Base-by-base conservation (phyloP, 371 early-diverging fungal species). In the Neoconidiobolus thromboides region DNA sequence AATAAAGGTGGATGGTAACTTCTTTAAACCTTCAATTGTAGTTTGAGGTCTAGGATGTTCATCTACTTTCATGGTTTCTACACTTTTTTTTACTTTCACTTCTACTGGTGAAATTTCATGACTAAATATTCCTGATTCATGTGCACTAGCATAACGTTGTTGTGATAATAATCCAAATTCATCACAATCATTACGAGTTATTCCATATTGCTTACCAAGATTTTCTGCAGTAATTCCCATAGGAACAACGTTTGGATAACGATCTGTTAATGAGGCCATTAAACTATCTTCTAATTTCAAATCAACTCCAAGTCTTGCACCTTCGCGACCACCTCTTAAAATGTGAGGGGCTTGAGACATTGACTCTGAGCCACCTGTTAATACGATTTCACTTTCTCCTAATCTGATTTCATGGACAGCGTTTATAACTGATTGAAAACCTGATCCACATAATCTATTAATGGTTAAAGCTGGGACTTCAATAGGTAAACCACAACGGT, bases 161-260 rank as follows among this genome's bases (percentile, higher is more conserved):
- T 97, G 96, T 63, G 84, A 80, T 52, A 67, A 61, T 6, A 89
- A 69, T 7, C 94, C 94, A 67, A 77, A 94, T 48, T 77, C 76
- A 69, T 98, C 98, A 68, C 86, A 87, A n/a, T 87, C 80, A 60
- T 79, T 69, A 43, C 92, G 83, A 2, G 86, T 76, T 58, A 98
- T 80, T 55, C 73, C 70, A 76, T 91, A 86, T 73, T 88, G 69
- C 43, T 79, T 75, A n/a, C 83, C 92, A 60, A 95, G 74, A 63
- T 92, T 91, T 74, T 98, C 98, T 62, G 94, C 91, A 6, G 96
- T 94, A 67, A 93, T 87, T 56, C 90, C 96, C 95, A 98, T 96
- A 12, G 93, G 93, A 1, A 82, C 81, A 48, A 76, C 75, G 42
- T 67, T 78, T 12, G 94, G 93, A 71, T 80, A 91, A 62, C 82